Evolutionary conservation across 352 stramenopile genomes (phyloP).

Genomic region (Vaucheria bursata): DNA sequence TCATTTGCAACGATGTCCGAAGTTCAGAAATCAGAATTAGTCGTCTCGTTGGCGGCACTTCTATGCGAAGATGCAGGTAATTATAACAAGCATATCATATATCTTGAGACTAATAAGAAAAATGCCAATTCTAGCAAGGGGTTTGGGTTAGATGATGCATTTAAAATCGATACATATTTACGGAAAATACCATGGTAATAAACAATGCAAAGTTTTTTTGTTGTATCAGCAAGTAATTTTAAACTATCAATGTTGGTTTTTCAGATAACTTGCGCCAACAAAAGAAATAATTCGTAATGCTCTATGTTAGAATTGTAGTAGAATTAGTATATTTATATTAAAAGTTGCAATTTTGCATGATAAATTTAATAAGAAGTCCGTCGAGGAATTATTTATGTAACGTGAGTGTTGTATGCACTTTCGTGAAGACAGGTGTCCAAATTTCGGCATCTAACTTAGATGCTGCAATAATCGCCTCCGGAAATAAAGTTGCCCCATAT

Average conservation of each 20-base stretch:
- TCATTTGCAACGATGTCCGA: conserved; percentile 31
- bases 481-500: conserved; percentile 43
- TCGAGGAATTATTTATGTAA: too few relatives aligned
- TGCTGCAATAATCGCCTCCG: conserved; percentile 27
- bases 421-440: conserved; percentile 12
- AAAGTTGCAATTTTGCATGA: background rate
- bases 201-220: background rate
- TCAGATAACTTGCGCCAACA: too few relatives aligned
- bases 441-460: conserved; percentile 44
- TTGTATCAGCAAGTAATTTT: background rate
- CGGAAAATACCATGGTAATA: too few relatives aligned
- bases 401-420: background rate
- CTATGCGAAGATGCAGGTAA: conserved; percentile 42
- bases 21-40: conserved; percentile 42
- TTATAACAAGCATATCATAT: background rate
- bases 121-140: too few relatives aligned
- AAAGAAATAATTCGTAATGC: too few relatives aligned
- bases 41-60: conserved; percentile 42
- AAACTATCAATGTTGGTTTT: background rate
- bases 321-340: background rate
- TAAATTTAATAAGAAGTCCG: background rate
- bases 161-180: too few relatives aligned
- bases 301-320: too few relatives aligned
- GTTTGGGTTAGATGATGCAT: too few relatives aligned
- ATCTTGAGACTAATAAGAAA: too few relatives aligned